Evolutionary conservation across 106 monocot genomes (phyloP).

Genomic region (Allium cepa): DNA sequence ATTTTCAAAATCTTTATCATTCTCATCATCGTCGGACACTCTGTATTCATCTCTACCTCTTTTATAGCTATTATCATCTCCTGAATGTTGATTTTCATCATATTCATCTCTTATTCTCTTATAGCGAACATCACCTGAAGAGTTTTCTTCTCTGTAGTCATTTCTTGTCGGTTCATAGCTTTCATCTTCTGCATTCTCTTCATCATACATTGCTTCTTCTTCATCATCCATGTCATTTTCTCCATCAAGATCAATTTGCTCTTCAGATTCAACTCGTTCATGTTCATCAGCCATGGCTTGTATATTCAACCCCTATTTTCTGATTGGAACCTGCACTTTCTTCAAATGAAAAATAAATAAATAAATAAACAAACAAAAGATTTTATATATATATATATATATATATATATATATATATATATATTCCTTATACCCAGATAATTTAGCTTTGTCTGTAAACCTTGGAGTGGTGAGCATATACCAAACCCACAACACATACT

Average conservation of each 20-base stretch:
- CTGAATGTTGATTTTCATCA: slow-evolving; percentile 2
- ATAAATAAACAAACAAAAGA: no score
- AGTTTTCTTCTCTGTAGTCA: slow-evolving; percentile 8
- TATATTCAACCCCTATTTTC: no score
- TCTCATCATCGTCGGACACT: slow-evolving; percentile 5
- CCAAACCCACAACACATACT: no score
- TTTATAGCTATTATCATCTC: slow-evolving; percentile 7
- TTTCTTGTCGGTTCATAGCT: slow-evolving; percentile 18
- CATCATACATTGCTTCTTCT: slow-evolving; percentile 32
- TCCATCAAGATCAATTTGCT: slow-evolving; percentile 34
- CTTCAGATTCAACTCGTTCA: slow-evolving; percentile 26
- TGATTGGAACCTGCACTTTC: no score
- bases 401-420: no score
- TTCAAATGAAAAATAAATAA: no score
- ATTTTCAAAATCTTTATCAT: not conserved
- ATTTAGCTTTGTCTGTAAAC: no score
- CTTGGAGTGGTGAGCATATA: no score
- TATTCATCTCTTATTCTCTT: slow-evolving; percentile 20
- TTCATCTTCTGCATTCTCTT: slow-evolving; percentile 26
- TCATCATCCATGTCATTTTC: slow-evolving; percentile 36
- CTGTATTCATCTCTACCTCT: slow-evolving; percentile 16
- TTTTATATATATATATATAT: no score
- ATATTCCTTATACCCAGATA: no score
- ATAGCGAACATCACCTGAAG: not conserved
- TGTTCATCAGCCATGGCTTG: not conserved